Base-by-base conservation (phyloP, 164 flowering plant species). In the Cinnamomum micranthum region DNA sequence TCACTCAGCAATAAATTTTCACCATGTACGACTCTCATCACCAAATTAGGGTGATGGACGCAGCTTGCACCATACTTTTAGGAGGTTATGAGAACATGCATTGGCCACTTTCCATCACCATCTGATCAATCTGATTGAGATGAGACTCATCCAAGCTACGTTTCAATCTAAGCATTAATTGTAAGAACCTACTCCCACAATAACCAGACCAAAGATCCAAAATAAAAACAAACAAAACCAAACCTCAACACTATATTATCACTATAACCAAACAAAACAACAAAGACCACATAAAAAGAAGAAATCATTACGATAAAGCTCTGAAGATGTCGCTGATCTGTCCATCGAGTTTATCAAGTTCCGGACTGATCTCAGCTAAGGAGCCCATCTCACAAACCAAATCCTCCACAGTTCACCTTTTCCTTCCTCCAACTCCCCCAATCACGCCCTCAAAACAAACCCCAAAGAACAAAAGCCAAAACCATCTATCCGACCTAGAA, bases 281-380 rank as follows among this genome's bases (percentile, higher is more conserved):
- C 47, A 41, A 41, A 41, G 47, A 41, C 47, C 47, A n/a, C 47
- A 15, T 20, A 60, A 23, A 17, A 23, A 19, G 22, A 60, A 71
- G 13, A 62, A 51, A 76, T 58, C 35, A 94, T 87, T 85, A 94
- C 98, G 97, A 91, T 59, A 94, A 83, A 69, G 97, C 93, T 52
- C 98, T 91, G 50, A 94, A 87, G 50, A 91, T 82, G 77, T 94
- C 97, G 50, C 75, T 68, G 84, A 92, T 91, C 75, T 87, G 95
- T 9, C 97, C 98, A 55, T 92, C 88, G 78, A 92, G 76, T 82
- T 89, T 95, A 17, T 88, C 98, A 22, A 94, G 88, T 72, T 89
- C 94, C 74, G 86, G 97, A 82, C 97, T 92, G 73, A 91, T 75
- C 22, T 80, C 76, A 14, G 93, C 86, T 41, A 92, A 67, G 20